phyloP scores from a whole-genome alignment of 768 basidiomycete species.

The Myochromella boudieri region DNA sequence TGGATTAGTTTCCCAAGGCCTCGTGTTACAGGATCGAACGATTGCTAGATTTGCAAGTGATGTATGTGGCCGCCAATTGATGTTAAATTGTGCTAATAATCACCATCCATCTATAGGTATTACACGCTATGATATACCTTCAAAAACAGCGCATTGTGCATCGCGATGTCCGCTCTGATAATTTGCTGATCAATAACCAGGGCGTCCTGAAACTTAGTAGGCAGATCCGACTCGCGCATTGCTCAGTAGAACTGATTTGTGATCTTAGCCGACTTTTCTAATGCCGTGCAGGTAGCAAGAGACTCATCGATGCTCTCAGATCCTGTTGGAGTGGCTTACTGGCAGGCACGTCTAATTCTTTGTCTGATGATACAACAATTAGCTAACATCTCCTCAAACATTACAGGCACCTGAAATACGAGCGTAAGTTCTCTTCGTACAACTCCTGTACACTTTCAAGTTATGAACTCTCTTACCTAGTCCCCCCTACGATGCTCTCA shows the following conservation, averaged over 20 bases:
- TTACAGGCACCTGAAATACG: slow-evolving; percentile 71
- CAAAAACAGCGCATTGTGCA: slow-evolving; percentile 70
- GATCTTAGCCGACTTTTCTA: slow-evolving; percentile 77
- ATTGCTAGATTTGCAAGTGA: slow-evolving; percentile 77
- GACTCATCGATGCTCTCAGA: slow-evolving; percentile 54
- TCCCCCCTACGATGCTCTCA: slow-evolving; percentile 69
- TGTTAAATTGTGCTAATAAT: slow-evolving; percentile 6
- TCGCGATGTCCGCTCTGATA: slow-evolving; percentile 83
- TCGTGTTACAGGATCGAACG: slow-evolving; percentile 65
- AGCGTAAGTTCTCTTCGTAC: slow-evolving; percentile 40
- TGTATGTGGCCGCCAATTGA: slow-evolving; percentile 44
- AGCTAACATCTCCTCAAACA: not conserved
- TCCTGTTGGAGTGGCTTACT: slow-evolving; percentile 70
- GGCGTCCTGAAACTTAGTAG: slow-evolving; percentile 76
- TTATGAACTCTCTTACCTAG: slow-evolving; percentile 29
- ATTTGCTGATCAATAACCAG: slow-evolving; percentile 65
- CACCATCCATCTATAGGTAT: slow-evolving; percentile 42
- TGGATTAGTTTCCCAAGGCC: slow-evolving; percentile 56
- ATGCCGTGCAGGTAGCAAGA: slow-evolving; percentile 59
- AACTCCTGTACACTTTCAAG: not conserved
- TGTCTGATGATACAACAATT: not conserved
- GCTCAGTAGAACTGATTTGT: not conserved
- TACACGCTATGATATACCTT: slow-evolving; percentile 66
- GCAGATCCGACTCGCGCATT: slow-evolving; percentile 23
- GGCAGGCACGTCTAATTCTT: slow-evolving; percentile 54